A percentile compares a stretch with the other conserved stretches of the same genome.
Conservation (phyloP, 2,329 filamentous ascomycete genomes). For the Aureobasidium zeae region DNA sequence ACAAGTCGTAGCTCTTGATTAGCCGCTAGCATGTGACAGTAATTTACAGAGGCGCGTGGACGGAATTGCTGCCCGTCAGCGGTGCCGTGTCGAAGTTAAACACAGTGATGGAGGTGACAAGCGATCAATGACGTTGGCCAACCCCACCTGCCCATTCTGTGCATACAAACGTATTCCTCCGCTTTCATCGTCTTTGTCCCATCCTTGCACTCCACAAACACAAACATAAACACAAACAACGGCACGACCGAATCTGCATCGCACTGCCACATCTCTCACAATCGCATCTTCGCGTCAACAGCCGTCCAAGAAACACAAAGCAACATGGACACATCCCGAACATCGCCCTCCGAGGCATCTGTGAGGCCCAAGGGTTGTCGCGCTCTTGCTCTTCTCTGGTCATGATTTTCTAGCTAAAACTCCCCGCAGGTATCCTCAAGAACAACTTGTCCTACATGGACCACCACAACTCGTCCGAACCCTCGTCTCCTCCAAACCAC, state of each 20-base stretch:
- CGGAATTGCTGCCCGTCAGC: too few species aligned
- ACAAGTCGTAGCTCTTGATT: background rate
- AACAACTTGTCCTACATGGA: conserved; percentile 56
- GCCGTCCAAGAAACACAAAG: too few species aligned
- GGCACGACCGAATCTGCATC: too few species aligned
- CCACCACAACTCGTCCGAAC: conserved; percentile 46
- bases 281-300: background rate
- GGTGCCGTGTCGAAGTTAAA: background rate
- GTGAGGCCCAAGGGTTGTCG: conserved; percentile 38
- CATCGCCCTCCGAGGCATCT: conserved; percentile 26
- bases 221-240: too few species aligned
- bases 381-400: background rate
- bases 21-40: conserved; percentile 4
- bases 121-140: too few species aligned
- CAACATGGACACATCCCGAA: too few species aligned
- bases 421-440: conserved; percentile 73
- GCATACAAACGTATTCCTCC: too few species aligned
- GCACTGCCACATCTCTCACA: too few species aligned
- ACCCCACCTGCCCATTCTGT: conserved; percentile 9
- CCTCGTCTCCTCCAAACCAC: conserved; percentile 39
- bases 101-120: background rate
- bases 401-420: background rate
- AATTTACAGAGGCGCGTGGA: too few species aligned
- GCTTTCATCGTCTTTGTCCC: too few species aligned
- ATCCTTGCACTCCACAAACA: too few species aligned